phyloP scores from a whole-genome alignment of 257 asterid species.

The Anisodus tanguticus region DNA sequence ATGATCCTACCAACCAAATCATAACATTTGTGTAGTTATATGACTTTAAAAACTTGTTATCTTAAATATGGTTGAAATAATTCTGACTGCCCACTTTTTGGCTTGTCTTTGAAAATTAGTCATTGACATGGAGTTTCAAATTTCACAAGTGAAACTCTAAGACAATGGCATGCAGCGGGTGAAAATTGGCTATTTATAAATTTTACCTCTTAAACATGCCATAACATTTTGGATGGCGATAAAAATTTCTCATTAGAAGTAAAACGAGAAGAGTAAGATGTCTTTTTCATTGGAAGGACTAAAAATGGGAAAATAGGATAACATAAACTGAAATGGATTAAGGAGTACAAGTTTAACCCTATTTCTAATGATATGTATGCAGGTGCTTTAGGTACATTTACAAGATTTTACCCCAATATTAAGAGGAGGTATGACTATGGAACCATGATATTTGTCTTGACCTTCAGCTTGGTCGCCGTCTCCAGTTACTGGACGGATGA shows the following conservation, averaged over 20 bases:
- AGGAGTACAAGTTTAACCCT: neutral
- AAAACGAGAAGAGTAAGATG: neutral
- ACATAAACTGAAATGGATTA: too few relatives aligned
- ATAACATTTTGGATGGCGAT: neutral
- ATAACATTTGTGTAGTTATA: too few relatives aligned
- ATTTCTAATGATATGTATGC: conserved; percentile 28
- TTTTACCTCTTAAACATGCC: neutral
- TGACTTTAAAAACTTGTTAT: too few relatives aligned
- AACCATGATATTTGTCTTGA: conserved; percentile 63
- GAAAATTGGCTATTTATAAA: too few relatives aligned
- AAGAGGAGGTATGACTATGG: conserved; percentile 78
- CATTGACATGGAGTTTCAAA: neutral
- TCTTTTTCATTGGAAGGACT: neutral
- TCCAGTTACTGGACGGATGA: conserved; percentile 61
- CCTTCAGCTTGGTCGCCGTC: conserved; percentile 64
- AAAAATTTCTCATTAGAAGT: neutral
- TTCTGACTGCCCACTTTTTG: neutral
- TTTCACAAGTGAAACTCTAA: neutral
- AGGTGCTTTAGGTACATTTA: conserved; percentile 61
- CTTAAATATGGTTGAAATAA: too few relatives aligned
- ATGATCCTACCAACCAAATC: too few relatives aligned
- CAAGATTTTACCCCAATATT: conserved; percentile 59
- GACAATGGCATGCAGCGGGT: too few relatives aligned
- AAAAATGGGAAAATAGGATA: too few relatives aligned
- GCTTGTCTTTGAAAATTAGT: neutral